Percentiles rank a stretch among this genome's conserved stretches.
phyloP scores from a whole-genome alignment of 768 basidiomycete species.

The Lentinus brumalis region DNA sequence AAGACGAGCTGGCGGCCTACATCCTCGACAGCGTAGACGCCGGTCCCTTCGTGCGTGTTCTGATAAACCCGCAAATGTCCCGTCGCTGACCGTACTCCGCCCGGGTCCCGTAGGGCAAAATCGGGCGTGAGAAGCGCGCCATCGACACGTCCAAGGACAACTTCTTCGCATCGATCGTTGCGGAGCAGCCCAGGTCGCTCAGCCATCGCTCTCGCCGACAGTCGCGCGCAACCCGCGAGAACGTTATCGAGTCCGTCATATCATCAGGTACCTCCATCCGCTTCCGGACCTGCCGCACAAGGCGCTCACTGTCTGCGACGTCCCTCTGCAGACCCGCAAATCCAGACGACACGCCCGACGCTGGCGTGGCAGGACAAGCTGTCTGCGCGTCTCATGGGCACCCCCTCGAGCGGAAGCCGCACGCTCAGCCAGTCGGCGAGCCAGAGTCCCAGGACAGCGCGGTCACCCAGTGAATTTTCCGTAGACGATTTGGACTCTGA shows the following conservation, averaged over 20 bases:
- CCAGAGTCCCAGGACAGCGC: background rate
- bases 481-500: conserved; percentile 5
- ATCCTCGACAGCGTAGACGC: conserved; percentile 76
- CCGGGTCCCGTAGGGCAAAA: conserved; percentile 52
- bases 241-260: conserved; percentile 63
- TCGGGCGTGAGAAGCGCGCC: conserved; percentile 51
- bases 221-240: conserved; percentile 74
- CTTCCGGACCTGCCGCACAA: background rate
- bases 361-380: conserved; percentile 78
- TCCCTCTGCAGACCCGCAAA: conserved; percentile 7
- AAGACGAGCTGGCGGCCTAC: conserved; percentile 76
- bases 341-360: conserved; percentile 43
- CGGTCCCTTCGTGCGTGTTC: conserved; percentile 69
- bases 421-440: conserved; percentile 27
- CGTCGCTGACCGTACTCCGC: background rate
- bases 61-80: conserved; percentile 1
- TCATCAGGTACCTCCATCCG: background rate
- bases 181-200: conserved; percentile 51
- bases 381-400: conserved; percentile 48
- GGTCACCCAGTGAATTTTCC: background rate
- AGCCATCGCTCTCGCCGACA: conserved; percentile 59
- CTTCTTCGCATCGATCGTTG: conserved; percentile 73
- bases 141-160: conserved; percentile 72
- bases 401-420: background rate
- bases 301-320: background rate